phyloP scores from a whole-genome alignment of 169 alveolate species.

The Cryptosporidium parvum region DNA sequence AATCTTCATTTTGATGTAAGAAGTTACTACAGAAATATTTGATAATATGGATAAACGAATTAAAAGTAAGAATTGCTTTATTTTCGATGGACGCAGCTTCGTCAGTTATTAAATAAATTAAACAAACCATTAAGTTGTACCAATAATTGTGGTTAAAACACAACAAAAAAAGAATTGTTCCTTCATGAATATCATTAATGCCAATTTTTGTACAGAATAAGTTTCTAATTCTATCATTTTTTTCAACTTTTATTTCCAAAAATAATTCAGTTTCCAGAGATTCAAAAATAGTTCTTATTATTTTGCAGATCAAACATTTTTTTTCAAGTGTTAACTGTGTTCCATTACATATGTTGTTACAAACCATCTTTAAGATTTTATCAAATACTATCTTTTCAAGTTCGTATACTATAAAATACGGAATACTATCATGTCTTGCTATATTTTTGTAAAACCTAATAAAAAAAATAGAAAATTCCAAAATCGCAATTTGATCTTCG shows the following conservation, averaged over 20 bases:
- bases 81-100: background rate
- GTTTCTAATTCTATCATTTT: background rate
- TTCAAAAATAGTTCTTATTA: slow-evolving; percentile 5
- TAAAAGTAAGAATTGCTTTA: background rate
- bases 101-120: slow-evolving; percentile 5
- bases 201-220: background rate
- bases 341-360: background rate
- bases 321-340: background rate
- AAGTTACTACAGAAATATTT: slow-evolving; percentile 16
- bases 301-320: background rate
- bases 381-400: slow-evolving; percentile 3
- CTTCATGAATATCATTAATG: background rate
- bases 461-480: slow-evolving; percentile 14
- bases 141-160: slow-evolving; percentile 8
- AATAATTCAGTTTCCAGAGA: background rate
- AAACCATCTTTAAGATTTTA: background rate
- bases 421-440: background rate
- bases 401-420: background rate
- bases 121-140: slow-evolving; percentile 39
- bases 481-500: background rate
- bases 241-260: background rate
- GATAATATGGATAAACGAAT: background rate
- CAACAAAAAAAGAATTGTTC: slow-evolving; percentile 4
- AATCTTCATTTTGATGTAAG: background rate
- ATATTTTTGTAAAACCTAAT: slow-evolving; percentile 22